These are phyloP conservation scores for Nematodospora anomalae DNA, from an alignment of 1,139 yeast species.

Conservation along the genomic window DNA sequence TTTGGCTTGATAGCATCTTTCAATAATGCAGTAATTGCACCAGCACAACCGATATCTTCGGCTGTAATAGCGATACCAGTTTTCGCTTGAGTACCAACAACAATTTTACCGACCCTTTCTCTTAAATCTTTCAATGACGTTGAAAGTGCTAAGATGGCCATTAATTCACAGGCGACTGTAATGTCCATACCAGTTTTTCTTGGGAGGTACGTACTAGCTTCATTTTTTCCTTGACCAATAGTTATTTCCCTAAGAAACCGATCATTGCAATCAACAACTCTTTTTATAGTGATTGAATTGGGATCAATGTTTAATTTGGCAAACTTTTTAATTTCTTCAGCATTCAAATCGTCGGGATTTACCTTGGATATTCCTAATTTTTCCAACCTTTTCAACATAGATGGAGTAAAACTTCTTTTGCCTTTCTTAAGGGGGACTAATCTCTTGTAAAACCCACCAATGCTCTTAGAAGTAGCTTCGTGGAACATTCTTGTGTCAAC, in stretches of 20 bases:
- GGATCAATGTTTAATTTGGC: slow-evolving; percentile 73
- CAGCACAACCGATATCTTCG: slow-evolving; percentile 79
- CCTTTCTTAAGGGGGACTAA: slow-evolving; percentile 73
- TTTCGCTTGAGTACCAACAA: slow-evolving; percentile 60
- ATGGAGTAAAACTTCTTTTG: slow-evolving; percentile 59
- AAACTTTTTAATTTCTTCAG: slow-evolving; percentile 62
- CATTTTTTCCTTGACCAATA: slow-evolving; percentile 75
- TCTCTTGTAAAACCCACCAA: slow-evolving; percentile 64
- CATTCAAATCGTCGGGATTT: slow-evolving; percentile 65
- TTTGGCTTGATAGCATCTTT: slow-evolving; percentile 84
- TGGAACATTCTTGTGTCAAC: slow-evolving; percentile 84
- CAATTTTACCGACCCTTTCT: slow-evolving; percentile 67
- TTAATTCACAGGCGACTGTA: slow-evolving; percentile 77
- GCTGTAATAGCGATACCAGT: slow-evolving; percentile 70
- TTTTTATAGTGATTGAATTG: slow-evolving; percentile 67
- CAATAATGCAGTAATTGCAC: slow-evolving; percentile 74
- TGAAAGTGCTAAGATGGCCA: slow-evolving; percentile 79
- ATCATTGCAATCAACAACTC: slow-evolving; percentile 82
- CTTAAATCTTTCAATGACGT: slow-evolving; percentile 66
- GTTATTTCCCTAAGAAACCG: slow-evolving; percentile 74
- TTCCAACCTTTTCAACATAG: slow-evolving; percentile 63
- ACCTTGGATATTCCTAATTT: slow-evolving; percentile 66
- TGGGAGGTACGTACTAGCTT: slow-evolving; percentile 61
- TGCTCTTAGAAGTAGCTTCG: slow-evolving; percentile 67
- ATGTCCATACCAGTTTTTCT: slow-evolving; percentile 77